phyloP scores from a whole-genome alignment of 495 filamentous ascomycete species.

The Podospora pseudopauciseta region DNA sequence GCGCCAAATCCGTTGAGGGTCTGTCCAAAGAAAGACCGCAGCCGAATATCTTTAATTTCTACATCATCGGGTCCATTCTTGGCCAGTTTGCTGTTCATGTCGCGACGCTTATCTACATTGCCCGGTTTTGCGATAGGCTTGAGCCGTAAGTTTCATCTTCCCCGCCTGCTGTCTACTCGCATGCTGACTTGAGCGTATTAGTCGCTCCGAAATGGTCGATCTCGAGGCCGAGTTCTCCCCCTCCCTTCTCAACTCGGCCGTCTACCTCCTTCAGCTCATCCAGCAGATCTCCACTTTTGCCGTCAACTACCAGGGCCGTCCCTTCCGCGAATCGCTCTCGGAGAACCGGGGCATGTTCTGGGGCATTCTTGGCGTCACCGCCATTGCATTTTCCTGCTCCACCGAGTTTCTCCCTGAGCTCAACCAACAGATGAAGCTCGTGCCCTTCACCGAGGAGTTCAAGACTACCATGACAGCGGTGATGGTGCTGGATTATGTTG shows the following conservation, averaged over 20 bases:
- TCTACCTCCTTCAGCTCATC: constrained; percentile 97
- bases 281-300: constrained; percentile 99
- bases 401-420: constrained; percentile 95
- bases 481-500: constrained; percentile 87
- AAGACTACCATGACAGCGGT: constrained; percentile 77
- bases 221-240: constrained; percentile 94
- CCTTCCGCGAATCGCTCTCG: constrained; percentile 90
- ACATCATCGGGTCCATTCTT: constrained; percentile 97
- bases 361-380: constrained; percentile 84
- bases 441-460: constrained; percentile 89
- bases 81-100: constrained; percentile 98
- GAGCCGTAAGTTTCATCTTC: constrained; percentile 62
- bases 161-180: not conserved
- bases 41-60: constrained; percentile 97
- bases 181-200: constrained; percentile 39
- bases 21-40: constrained; percentile 96
- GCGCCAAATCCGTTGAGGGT: constrained; percentile 89
- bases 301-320: constrained; percentile 98
- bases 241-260: constrained; percentile 90
- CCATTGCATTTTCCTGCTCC: constrained; percentile 89
- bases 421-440: constrained; percentile 88
- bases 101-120: constrained; percentile 88
- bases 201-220: constrained; percentile 69
- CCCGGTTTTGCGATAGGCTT: constrained; percentile 75
- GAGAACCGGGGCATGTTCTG: constrained; percentile 99